Evolutionary conservation across 768 basidiomycete species (phyloP), one percentile per base, ranked within the genome.

Genomic region (Pluteus cervinus): DNA sequence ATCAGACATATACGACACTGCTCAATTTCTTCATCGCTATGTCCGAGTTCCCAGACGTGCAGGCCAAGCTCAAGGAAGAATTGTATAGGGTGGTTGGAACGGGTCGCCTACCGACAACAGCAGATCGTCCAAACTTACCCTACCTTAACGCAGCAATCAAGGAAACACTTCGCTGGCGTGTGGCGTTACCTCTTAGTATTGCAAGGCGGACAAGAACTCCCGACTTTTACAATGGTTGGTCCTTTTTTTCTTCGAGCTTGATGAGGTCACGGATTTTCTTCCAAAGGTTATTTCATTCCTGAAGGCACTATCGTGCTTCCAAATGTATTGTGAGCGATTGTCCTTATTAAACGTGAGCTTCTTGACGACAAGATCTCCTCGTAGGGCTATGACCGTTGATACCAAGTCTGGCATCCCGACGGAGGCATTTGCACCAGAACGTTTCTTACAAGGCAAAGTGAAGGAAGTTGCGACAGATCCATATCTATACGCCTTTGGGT

Each of bases 301-400:
- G 55, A 58, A 39, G 64, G 63, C 39, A 42, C 66, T 4, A 24
- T 61, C 2, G 46, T 66, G 11, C 24, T 63, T 18, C 45, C 52
- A 18, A 67, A 68, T 20, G 46, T 54, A 15, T 67, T 63, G 66
- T 60, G 39, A 2, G 44, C n/a, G n/a, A n/a, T 43, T 22, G 26
- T 23, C 10, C 15, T 31, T 33, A 3, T 8, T 29, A 9, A 16
- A 36, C 8, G 6, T 26, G 7, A n/a, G n/a, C n/a, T n/a, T n/a
- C 21, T 17, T 24, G 8, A 7, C 11, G 10, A n/a, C n/a, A 8
- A 22, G n/a, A 32, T 8, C 18, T n/a, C 29, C 12, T 11, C 12
- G 12, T 22, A 43, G 47, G 44, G 44, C 38, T 20, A 43, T 49
- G 23, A 36, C 44, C 6, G 36, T 38, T 29, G 39, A 42, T 12